Base-by-base conservation (phyloP, 495 filamentous ascomycete genomes). In the Chaetomium tenue region DNA sequence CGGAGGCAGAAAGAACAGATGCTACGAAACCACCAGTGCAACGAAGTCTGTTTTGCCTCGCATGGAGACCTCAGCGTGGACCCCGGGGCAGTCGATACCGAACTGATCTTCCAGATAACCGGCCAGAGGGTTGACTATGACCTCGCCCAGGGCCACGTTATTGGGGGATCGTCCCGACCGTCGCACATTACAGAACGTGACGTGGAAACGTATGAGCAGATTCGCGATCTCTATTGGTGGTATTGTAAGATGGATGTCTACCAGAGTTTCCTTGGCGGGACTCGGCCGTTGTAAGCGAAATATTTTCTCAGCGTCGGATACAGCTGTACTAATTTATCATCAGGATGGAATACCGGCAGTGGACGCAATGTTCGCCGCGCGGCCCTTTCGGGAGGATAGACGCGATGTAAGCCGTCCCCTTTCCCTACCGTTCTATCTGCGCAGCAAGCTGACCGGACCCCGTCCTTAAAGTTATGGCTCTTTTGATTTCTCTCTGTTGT, bases 181-280 rank as follows among this genome's bases (percentile, higher is more conserved):
- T 53, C 47, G 22, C 48, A 48, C 26, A 40, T 25, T 28, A 85
- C 86, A 4, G 81, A 85, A 22, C 88, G 86, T 61, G 91, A 94
- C 55, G 82, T 93, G 56, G 90, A 93, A 64, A 84, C 78, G 26
- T 95, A 90, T 70, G 86, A 91, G 71, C 84, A 90, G 44, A 84
- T 95, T 59, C 85, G 88, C 60, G 94, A 98, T 76, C 79, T 98
- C 33, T 96, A 89, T 77, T 98, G 94, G 94, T 98, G 91, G 92
- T 98, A 89, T 75, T 87, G 82, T 60, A 95, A 96, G 76, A 93
- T 96, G 76, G 94, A 98, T 76, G 84, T 88, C 7, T 91, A 92
- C 69, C 93, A 97, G 74, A 92, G 91, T 71, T 83, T 97, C 63
- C 77, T 98, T 42, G 93, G 94, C 68, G 94, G 91, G 2, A 91